Conservation (phyloP, 116 monocot genomes). For the Papilionanthe hybrid region DNA sequence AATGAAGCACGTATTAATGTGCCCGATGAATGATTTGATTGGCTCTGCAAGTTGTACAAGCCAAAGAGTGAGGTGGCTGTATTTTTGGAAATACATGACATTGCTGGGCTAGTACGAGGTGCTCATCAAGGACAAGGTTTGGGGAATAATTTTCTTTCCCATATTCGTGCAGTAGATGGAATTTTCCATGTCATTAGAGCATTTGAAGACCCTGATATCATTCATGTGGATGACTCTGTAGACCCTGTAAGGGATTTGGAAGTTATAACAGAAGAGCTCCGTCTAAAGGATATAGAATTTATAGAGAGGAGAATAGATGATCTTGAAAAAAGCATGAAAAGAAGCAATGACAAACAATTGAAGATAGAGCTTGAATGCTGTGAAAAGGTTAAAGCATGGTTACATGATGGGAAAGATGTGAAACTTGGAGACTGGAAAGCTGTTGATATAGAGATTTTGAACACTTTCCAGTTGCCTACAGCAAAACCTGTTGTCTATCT, state of each 20-base stretch:
- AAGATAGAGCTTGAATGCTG: constrained; percentile 87
- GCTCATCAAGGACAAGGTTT: constrained; percentile 92
- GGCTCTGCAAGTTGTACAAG: constrained; percentile 89
- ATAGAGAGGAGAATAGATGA: constrained; percentile 80
- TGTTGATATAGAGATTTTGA: constrained; percentile 91
- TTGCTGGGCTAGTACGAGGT: constrained; percentile 94
- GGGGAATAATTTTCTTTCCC: constrained; percentile 92
- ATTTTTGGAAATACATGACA: constrained; percentile 94
- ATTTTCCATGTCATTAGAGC: constrained; percentile 99
- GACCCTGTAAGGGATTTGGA: constrained; percentile 99
- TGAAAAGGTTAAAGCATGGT: constrained; percentile 46
- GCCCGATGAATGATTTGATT: constrained; percentile 93
- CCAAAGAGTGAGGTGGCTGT: constrained; percentile 99
- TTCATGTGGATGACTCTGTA: constrained; percentile 94
- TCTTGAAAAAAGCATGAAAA: constrained; percentile 98
- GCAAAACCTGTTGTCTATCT: constrained; percentile 97
- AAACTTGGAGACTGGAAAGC: constrained; percentile 97
- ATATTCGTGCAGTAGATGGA: constrained; percentile 99
- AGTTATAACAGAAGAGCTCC: constrained; percentile 74
- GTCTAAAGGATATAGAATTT: constrained; percentile 96
- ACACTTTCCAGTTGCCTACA: constrained; percentile 87
- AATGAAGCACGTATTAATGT: constrained; percentile 91
- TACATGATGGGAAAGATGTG: constrained; percentile 84
- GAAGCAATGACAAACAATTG: constrained; percentile 98
- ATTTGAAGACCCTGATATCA: constrained; percentile 97